These are phyloP conservation scores for Cymbidium sinense DNA, from an alignment of 106 monocot genomes.

Conservation along the genomic window DNA sequence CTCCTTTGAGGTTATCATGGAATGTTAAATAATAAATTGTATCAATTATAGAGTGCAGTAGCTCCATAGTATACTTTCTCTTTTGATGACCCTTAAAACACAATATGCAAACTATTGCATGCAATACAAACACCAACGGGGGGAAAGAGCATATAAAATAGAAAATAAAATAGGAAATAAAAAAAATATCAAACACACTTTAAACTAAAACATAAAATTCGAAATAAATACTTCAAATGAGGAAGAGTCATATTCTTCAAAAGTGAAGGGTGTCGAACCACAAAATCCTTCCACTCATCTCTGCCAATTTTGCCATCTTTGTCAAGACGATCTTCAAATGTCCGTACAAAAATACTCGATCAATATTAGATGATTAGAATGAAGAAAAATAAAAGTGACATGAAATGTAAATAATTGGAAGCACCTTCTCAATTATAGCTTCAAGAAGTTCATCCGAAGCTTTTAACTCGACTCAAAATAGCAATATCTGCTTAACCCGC, in stretches of 20 bases:
- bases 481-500: conserved; percentile 84
- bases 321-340: conserved; percentile 80
- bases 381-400: background rate
- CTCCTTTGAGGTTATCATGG: background rate
- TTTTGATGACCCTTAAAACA: background rate
- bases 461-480: conserved; percentile 49
- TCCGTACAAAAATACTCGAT: conserved; percentile 31
- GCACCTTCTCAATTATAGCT: conserved; percentile 69
- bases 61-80: background rate
- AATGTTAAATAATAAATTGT: background rate
- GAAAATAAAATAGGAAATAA: background rate
- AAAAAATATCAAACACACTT: background rate
- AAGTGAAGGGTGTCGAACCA: conserved; percentile 55
- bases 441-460: conserved; percentile 61
- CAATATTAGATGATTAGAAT: background rate
- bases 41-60: background rate
- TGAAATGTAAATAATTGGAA: background rate
- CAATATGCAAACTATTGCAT: background rate
- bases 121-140: background rate
- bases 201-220: background rate
- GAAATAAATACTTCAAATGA: conserved; percentile 48
- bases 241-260: conserved; percentile 94
- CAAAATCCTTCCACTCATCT: conserved; percentile 76
- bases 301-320: conserved; percentile 74
- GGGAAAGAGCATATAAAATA: background rate